Conservation (phyloP, 108 stramenopile species). For the Thalassiosira profunda region DNA sequence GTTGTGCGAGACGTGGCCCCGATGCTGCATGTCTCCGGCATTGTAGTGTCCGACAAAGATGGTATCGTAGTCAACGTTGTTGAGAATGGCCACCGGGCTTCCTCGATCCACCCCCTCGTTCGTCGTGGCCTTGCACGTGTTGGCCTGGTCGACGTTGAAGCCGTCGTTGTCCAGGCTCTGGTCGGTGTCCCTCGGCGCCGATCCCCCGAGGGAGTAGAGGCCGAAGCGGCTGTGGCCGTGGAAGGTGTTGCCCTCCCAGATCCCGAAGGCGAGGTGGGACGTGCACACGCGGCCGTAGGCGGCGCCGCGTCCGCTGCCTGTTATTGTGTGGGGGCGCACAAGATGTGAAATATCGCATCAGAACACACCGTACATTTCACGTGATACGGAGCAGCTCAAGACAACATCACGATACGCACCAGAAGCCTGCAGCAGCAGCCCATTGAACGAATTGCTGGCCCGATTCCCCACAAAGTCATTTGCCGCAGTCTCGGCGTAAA, state of each 20-base stretch:
- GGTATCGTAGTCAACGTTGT: conserved; percentile 66
- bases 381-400: too few species aligned
- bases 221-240: conserved; percentile 29
- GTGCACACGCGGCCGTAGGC: conserved; percentile 47
- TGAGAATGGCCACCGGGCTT: conserved; percentile 37
- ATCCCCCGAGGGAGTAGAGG: not conserved
- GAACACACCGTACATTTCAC: too few species aligned
- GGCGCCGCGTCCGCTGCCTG: conserved; percentile 39
- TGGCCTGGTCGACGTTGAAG: conserved; percentile 40
- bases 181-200: conserved; percentile 51
- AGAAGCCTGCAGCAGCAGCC: conserved; percentile 63
- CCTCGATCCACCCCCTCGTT: conserved; percentile 47
- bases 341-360: too few species aligned
- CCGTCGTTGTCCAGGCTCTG: conserved; percentile 48
- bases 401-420: too few species aligned
- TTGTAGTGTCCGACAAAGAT: conserved; percentile 70
- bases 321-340: too few species aligned
- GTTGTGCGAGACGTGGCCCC: conserved; percentile 39
- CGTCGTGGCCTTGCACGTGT: conserved; percentile 47
- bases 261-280: conserved; percentile 20
- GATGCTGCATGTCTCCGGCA: conserved; percentile 34
- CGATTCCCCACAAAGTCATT: conserved; percentile 63
- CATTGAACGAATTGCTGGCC: conserved; percentile 62
- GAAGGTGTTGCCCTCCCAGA: conserved; percentile 61
- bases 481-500: conserved; percentile 40